phyloP scores from a whole-genome alignment of 805 yeast genomes.

The Saccharomycopsis babjevae region DNA sequence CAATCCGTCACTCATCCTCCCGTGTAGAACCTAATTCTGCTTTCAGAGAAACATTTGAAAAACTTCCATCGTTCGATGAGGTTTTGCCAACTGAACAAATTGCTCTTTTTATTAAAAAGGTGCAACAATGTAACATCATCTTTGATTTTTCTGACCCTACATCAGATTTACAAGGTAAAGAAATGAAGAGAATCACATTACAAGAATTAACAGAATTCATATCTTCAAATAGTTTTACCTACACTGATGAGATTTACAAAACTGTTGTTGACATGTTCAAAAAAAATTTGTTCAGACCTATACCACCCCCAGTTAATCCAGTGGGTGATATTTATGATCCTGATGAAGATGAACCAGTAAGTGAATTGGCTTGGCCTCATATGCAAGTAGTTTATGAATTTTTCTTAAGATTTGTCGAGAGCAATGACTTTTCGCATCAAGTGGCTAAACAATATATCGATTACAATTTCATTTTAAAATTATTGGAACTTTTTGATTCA shows the following conservation, averaged over 20 bases:
- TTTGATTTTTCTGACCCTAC: slow-evolving; percentile 94
- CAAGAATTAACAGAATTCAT: slow-evolving; percentile 87
- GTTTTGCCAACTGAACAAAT: slow-evolving; percentile 75
- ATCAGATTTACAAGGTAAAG: slow-evolving; percentile 85
- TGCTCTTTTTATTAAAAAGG: slow-evolving; percentile 72
- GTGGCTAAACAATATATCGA: slow-evolving; percentile 90
- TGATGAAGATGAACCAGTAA: slow-evolving; percentile 97
- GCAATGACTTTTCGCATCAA: slow-evolving; percentile 89
- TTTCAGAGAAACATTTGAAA: slow-evolving; percentile 47
- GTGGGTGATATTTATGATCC: slow-evolving; percentile 95
- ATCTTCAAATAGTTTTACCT: slow-evolving; percentile 68
- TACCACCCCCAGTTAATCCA: slow-evolving; percentile 97
- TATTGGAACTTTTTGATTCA: slow-evolving; percentile 85
- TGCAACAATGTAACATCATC: slow-evolving; percentile 89
- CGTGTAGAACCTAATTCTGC: slow-evolving; percentile 73
- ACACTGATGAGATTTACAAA: slow-evolving; percentile 83
- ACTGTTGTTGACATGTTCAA: slow-evolving; percentile 87
- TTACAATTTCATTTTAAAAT: slow-evolving; percentile 70
- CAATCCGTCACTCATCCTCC: slow-evolving; percentile 87
- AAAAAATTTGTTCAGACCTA: slow-evolving; percentile 82
- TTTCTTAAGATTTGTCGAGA: slow-evolving; percentile 83
- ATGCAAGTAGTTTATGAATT: slow-evolving; percentile 96
- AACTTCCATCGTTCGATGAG: slow-evolving; percentile 80
- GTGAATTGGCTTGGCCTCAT: slow-evolving; percentile 97
- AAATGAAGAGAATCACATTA: slow-evolving; percentile 75